phyloP scores from a whole-genome alignment of 768 basidiomycete species.

The Coprinellus aureogranulatus region DNA sequence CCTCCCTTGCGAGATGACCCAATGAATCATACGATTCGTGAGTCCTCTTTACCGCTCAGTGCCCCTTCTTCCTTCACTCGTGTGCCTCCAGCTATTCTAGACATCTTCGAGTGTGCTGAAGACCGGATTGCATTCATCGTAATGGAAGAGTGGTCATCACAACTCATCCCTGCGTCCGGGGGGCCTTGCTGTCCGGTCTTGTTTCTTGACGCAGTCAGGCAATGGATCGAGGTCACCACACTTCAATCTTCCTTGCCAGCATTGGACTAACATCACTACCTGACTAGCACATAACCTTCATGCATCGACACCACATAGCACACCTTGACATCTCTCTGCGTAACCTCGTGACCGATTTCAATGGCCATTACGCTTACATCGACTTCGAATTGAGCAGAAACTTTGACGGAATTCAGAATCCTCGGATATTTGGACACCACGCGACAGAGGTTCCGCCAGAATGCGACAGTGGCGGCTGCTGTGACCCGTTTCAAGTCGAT shows the following conservation, averaged over 20 bases:
- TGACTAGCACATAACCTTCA: conserved; percentile 69
- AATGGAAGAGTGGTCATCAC: conserved; percentile 79
- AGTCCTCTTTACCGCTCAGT: conserved; percentile 29
- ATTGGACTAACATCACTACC: conserved; percentile 29
- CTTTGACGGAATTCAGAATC: conserved; percentile 38
- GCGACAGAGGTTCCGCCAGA: conserved; percentile 74
- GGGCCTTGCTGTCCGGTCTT: conserved; percentile 49
- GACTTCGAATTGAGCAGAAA: conserved; percentile 69
- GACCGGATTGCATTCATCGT: conserved; percentile 66
- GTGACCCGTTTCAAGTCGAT: conserved; percentile 69
- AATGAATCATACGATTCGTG: conserved; percentile 78
- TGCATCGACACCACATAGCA: conserved; percentile 64
- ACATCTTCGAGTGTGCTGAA: conserved; percentile 51
- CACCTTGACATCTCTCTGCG: conserved; percentile 72
- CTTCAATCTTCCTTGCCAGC: not conserved
- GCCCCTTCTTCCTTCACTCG: not conserved
- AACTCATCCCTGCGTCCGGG: conserved; percentile 45
- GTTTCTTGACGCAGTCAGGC: conserved; percentile 58
- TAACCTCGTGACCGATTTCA: conserved; percentile 66
- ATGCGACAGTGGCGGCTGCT: conserved; percentile 47
- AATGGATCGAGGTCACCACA: conserved; percentile 61
- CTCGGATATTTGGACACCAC: conserved; percentile 42
- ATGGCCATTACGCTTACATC: conserved; percentile 67
- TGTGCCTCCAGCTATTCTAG: conserved; percentile 53
- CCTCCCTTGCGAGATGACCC: conserved; percentile 53